phyloP scores from a whole-genome alignment of 2,329 filamentous ascomycete species.

The Helotiales sp. region DNA sequence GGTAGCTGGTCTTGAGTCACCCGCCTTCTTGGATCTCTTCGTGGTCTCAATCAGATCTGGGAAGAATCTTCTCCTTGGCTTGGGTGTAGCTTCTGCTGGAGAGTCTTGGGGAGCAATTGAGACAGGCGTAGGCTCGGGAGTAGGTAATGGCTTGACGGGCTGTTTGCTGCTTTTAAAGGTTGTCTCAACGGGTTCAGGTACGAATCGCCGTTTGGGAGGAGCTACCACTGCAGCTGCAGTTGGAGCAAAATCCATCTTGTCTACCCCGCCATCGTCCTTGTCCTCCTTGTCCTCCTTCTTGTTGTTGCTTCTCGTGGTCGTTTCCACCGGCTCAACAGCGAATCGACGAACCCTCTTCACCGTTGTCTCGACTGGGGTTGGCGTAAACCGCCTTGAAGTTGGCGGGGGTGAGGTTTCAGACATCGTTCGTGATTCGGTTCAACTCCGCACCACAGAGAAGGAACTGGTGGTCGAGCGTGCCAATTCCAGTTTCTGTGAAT shows the following conservation, averaged over 20 bases:
- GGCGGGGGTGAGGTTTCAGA: constrained; percentile 39
- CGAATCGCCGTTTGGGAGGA: constrained; percentile 62
- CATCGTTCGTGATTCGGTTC: constrained; percentile 30
- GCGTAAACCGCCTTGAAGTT: constrained; percentile 39
- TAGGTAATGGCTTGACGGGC: constrained; percentile 48
- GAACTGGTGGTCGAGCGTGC: constrained; percentile 20
- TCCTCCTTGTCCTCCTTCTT: constrained; percentile 39
- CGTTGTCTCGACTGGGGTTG: constrained; percentile 44
- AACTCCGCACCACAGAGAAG: not conserved
- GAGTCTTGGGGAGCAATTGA: constrained; percentile 47
- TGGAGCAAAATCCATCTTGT: constrained; percentile 33
- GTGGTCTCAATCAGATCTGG: constrained; percentile 84
- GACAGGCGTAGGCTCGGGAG: constrained; percentile 62
- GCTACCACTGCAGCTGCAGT: not conserved
- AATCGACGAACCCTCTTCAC: constrained; percentile 45
- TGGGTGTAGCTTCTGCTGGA: constrained; percentile 43
- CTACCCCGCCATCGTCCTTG: constrained; percentile 35
- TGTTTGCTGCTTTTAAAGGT: constrained; percentile 61
- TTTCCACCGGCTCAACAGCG: constrained; percentile 51
- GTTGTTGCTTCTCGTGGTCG: constrained; percentile 47
- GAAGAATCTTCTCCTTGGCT: constrained; percentile 60
- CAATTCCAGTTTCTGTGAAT: constrained; percentile 13
- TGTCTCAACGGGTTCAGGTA: constrained; percentile 74
- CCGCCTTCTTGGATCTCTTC: constrained; percentile 69
- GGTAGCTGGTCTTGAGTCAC: constrained; percentile 66